Percentiles rank a stretch among this genome's conserved stretches.
These are phyloP conservation scores for Suhomyces yuchorum DNA, from an alignment of 1,139 yeast genomes.

Conservation along the genomic window DNA sequence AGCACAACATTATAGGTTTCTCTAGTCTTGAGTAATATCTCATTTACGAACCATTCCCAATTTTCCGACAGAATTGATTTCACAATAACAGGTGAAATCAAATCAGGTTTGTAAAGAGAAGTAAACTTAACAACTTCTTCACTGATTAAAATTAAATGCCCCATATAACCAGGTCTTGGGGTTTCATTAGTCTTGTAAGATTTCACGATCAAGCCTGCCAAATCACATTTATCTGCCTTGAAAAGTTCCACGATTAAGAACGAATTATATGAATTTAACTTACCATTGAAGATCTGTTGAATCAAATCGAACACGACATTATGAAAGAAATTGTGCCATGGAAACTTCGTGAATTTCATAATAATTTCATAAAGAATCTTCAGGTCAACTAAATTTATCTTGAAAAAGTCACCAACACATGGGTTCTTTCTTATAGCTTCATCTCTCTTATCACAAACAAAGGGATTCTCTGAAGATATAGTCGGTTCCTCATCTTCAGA, in stretches of 20 bases:
- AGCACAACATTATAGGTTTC: slow-evolving; percentile 50
- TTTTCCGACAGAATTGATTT: slow-evolving; percentile 37
- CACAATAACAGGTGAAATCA: slow-evolving; percentile 47
- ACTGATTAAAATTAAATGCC: slow-evolving; percentile 48
- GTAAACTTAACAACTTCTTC: slow-evolving; percentile 54
- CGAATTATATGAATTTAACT: slow-evolving; percentile 50
- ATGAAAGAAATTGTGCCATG: slow-evolving; percentile 54
- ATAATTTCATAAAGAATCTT: slow-evolving; percentile 38
- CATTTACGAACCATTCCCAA: slow-evolving; percentile 52
- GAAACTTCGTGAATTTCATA: slow-evolving; percentile 40
- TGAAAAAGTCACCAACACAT: slow-evolving; percentile 48
- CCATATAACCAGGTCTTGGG: slow-evolving; percentile 51
- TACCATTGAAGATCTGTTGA: slow-evolving; percentile 53
- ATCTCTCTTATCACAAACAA: slow-evolving; percentile 46
- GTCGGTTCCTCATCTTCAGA: slow-evolving; percentile 52
- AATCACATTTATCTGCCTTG: slow-evolving; percentile 30
- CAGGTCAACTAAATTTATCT: slow-evolving; percentile 46
- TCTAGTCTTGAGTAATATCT: slow-evolving; percentile 45
- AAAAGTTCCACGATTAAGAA: slow-evolving; percentile 49
- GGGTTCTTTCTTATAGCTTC: slow-evolving; percentile 35
- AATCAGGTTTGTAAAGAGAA: slow-evolving; percentile 50
- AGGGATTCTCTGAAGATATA: slow-evolving; percentile 50
- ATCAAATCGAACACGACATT: slow-evolving; percentile 52
- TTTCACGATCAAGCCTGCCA: slow-evolving; percentile 37
- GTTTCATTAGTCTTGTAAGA: slow-evolving; percentile 30